Conservation (phyloP, 768 basidiomycete genomes). For the Chiua virens region DNA sequence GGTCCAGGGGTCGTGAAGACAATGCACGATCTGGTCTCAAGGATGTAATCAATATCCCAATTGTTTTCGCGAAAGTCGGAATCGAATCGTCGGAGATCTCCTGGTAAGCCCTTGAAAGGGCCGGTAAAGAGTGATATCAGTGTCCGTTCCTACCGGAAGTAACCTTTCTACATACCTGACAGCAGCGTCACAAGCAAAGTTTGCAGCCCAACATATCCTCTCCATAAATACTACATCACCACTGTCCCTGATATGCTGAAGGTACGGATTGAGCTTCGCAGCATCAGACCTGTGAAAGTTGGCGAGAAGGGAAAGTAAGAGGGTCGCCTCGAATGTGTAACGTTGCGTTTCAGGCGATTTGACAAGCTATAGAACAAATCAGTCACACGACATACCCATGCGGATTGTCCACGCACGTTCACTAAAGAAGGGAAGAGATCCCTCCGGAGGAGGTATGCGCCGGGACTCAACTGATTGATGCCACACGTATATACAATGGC, state of each 20-base stretch:
- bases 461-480: conserved; percentile 63
- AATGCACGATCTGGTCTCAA: conserved; percentile 57
- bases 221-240: conserved; percentile 52
- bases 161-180: conserved; percentile 43
- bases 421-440: conserved; percentile 59
- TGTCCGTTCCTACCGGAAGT: not conserved
- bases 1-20: conserved; percentile 44
- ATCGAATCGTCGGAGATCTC: conserved; percentile 52
- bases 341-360: conserved; percentile 53
- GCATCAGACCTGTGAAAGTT: conserved; percentile 76
- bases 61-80: conserved; percentile 47
- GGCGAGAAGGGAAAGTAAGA: conserved; percentile 61
- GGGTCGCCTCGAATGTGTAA: conserved; percentile 57
- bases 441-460: conserved; percentile 65
- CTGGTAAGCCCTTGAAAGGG: conserved; percentile 50
- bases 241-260: conserved; percentile 49
- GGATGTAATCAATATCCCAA: conserved; percentile 53
- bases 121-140: not conserved
- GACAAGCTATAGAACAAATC: conserved; percentile 43
- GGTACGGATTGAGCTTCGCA: conserved; percentile 65
- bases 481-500: conserved; percentile 59
- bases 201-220: conserved; percentile 57
- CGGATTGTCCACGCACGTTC: conserved; percentile 36
- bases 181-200: conserved; percentile 49
- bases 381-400: not conserved